Evolutionary conservation across 352 stramenopile genomes (phyloP), one percentile per base, ranked within the genome.

Genomic region (Globisporangium carolinianum): DNA sequence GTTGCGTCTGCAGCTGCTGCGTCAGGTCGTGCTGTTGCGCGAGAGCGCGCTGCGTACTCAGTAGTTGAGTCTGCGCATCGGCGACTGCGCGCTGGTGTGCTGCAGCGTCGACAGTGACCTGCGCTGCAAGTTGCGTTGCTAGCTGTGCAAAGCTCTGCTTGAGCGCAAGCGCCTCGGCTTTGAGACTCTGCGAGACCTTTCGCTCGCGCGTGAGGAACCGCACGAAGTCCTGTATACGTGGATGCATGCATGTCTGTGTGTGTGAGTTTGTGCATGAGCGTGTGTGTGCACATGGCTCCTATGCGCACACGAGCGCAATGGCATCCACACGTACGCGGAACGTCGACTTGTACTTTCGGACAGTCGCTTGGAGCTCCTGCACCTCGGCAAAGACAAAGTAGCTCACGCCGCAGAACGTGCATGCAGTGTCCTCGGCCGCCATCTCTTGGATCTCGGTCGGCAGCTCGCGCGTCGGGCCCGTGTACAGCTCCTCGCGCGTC

Each of bases 341-440:
- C 4, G 75, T 74, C 50, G 70, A 75, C 46, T 88, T 87, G 71
- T 89, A 91, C 58, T 76, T 70, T 51, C 87, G 86, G 43, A 80
- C 75, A 3, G 68, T 87, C 12, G 65, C 65, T 62, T 91, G 78
- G n/a, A 91, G 67, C 36, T 83, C 66, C 53, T 91, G 79, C 50
- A 94, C 80, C 57, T 94, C 84, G 36, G 80, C 78, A 63, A 94
- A 91, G 7, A 92, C 78, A 56, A 94, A 94, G 53, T 91, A 94
- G 62, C 82, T 91, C 38, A 94, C 84, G 6, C 84, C 82, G 61
- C 82, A 94, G 60, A 91, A 91, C 7, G 78, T 91, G 63, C 82
- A 94, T 1, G 83, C 84, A 5, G 84, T 94, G 57, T 94, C 84
- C 47, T 87, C 82, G 0, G 60, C 57, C 32, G 66, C 32, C 58